Evolutionary conservation across 2,329 filamentous ascomycete genomes (phyloP).

Genomic region (Penicillium hesseltinei): DNA sequence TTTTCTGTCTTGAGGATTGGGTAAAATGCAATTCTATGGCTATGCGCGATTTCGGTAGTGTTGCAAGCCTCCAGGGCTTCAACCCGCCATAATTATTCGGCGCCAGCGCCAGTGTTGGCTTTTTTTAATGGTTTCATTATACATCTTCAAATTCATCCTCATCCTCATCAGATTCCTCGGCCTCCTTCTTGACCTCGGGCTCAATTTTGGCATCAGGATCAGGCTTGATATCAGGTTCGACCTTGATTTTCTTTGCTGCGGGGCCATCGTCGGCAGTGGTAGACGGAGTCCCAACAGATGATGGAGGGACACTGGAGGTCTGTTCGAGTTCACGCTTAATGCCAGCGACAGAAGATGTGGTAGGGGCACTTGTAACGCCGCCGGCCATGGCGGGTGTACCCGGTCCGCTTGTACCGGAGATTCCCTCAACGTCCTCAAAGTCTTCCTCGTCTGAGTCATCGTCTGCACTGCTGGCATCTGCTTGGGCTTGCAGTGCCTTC

Average conservation of each 20-base stretch:
- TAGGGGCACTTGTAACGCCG: constrained; percentile 30
- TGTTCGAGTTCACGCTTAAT: constrained; percentile 42
- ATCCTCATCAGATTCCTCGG: constrained; percentile 8
- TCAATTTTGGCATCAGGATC: constrained; percentile 15
- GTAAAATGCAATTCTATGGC: neutral
- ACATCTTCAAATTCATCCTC: constrained; percentile 10
- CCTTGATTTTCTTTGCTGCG: constrained; percentile 43
- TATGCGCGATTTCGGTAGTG: neutral
- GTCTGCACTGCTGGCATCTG: constrained; percentile 43
- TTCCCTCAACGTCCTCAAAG: constrained; percentile 47
- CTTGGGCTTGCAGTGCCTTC: constrained; percentile 41
- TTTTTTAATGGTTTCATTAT: neutral
- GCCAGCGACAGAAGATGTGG: constrained; percentile 23
- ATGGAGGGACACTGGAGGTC: constrained; percentile 40
- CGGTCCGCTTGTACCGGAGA: constrained; percentile 37
- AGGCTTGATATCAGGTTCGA: constrained; percentile 13
- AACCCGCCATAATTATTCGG: constrained; percentile 1
- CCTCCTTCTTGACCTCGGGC: constrained; percentile 11
- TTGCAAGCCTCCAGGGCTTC: neutral
- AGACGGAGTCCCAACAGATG: constrained; percentile 37
- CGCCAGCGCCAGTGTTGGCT: constrained; percentile 5
- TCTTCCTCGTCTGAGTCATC: constrained; percentile 45
- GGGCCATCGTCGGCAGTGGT: constrained; percentile 41
- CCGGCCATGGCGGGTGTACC: constrained; percentile 32
- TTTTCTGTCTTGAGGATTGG: neutral